Percentiles rank a stretch among this genome's conserved stretches.
These are phyloP conservation scores for Ampelomyces quisqualis DNA, from an alignment of 2,329 filamentous ascomycete species.

Conservation along the genomic window DNA sequence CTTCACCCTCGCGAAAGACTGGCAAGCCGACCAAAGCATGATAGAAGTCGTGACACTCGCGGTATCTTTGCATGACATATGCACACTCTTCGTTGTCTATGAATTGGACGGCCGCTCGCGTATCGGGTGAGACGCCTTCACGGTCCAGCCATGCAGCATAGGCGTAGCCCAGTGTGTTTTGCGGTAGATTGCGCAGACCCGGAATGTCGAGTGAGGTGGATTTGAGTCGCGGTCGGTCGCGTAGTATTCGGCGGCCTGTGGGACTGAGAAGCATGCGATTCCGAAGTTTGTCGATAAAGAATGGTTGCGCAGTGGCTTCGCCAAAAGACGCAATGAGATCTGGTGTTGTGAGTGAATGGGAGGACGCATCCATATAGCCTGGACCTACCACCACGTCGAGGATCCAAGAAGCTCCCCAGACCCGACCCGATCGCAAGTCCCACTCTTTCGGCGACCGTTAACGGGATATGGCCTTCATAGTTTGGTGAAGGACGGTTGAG, in stretches of 20 bases:
- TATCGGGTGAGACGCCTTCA: conserved; percentile 91
- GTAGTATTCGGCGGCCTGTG: conserved; percentile 87
- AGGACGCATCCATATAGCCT: neutral
- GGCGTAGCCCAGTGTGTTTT: conserved; percentile 73
- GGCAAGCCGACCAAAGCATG: conserved; percentile 91
- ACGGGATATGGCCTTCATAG: conserved; percentile 89
- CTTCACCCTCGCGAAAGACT: conserved; percentile 89
- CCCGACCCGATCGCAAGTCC: conserved; percentile 66
- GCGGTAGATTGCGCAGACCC: conserved; percentile 69
- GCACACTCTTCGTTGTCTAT: conserved; percentile 95
- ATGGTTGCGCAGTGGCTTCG: conserved; percentile 90
- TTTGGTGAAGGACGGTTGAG: conserved; percentile 82
- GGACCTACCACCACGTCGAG: conserved; percentile 72
- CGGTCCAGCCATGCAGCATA: conserved; percentile 92
- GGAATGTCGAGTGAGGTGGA: conserved; percentile 68
- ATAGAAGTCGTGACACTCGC: conserved; percentile 97
- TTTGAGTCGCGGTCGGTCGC: conserved; percentile 83
- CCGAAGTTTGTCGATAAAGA: conserved; percentile 89
- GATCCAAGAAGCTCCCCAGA: conserved; percentile 65
- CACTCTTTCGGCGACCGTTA: conserved; percentile 74
- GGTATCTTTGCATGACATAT: conserved; percentile 97
- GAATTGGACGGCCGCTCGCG: conserved; percentile 77
- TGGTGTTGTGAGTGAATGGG: conserved; percentile 34
- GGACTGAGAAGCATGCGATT: conserved; percentile 83
- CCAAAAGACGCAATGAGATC: conserved; percentile 94